These are phyloP conservation scores for Aspergillus neoniger DNA, from an alignment of 2,329 filamentous ascomycete genomes.

Conservation along the genomic window DNA sequence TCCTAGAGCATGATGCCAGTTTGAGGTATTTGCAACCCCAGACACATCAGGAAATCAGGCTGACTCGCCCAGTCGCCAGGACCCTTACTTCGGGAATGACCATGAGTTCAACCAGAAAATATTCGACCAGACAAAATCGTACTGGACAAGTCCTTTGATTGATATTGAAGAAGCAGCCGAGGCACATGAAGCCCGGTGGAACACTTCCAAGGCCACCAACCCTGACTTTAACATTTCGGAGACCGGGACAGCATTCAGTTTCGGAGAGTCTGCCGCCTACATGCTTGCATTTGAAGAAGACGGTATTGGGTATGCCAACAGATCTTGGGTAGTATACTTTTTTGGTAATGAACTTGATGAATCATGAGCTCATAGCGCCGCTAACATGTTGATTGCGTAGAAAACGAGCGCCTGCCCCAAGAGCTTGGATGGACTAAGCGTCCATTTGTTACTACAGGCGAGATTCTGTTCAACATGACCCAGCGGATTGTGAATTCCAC, in stretches of 20 bases:
- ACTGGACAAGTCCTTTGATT: constrained; percentile 17
- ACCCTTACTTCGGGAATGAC: constrained; percentile 18
- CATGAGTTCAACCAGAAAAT: constrained; percentile 20
- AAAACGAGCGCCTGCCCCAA: background rate
- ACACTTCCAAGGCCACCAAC: constrained; percentile 14
- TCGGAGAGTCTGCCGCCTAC: constrained; percentile 9
- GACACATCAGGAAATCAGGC: background rate
- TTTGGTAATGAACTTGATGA: background rate
- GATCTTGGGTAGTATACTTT: background rate
- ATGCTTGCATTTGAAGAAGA: background rate
- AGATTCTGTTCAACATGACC: too few species aligned
- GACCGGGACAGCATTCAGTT: constrained; percentile 13
- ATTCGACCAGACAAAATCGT: constrained; percentile 16
- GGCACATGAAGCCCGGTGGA: constrained; percentile 14
- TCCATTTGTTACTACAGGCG: background rate
- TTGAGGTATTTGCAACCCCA: constrained; percentile 15
- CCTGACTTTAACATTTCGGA: constrained; percentile 8
- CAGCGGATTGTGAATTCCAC: too few species aligned
- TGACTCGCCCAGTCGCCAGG: constrained; percentile 12
- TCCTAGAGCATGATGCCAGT: constrained; percentile 30
- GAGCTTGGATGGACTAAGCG: background rate
- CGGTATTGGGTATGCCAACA: background rate
- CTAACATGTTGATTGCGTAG: background rate
- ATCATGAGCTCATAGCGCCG: background rate
- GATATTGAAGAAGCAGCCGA: constrained; percentile 11